Conservation (phyloP, 306 rosid genomes). For the Cajanus cajan region DNA sequence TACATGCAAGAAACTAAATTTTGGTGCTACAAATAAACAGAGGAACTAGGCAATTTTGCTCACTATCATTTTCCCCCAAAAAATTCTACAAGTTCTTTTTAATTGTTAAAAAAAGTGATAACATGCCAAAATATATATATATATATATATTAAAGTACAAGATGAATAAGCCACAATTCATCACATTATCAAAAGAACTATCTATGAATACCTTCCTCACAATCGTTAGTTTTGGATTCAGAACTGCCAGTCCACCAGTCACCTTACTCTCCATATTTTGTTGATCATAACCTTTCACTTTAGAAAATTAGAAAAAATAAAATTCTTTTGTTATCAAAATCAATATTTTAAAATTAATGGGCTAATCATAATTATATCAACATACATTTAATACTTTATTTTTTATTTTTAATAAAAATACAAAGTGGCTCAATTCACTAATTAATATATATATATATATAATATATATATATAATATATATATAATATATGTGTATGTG, state of each 20-base stretch:
- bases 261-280: too few relatives aligned
- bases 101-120: neutral
- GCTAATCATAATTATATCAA: too few relatives aligned
- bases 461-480: too few relatives aligned
- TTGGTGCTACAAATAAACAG: neutral
- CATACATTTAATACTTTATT: too few relatives aligned
- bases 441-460: too few relatives aligned
- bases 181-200: neutral
- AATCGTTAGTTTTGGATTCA: conserved; percentile 83
- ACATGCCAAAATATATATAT: neutral
- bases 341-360: too few relatives aligned
- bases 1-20: neutral
- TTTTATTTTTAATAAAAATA: too few relatives aligned
- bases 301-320: too few relatives aligned
- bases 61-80: neutral
- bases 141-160: neutral
- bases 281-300: too few relatives aligned
- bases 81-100: neutral
- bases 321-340: too few relatives aligned
- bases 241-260: conserved; percentile 88
- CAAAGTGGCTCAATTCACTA: too few relatives aligned
- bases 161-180: neutral
- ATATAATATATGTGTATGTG: too few relatives aligned
- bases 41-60: neutral
- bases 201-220: conserved; percentile 71